Evolutionary conservation across 148 eudicot genomes (phyloP).

Genomic region (Heliosperma pusillum): DNA sequence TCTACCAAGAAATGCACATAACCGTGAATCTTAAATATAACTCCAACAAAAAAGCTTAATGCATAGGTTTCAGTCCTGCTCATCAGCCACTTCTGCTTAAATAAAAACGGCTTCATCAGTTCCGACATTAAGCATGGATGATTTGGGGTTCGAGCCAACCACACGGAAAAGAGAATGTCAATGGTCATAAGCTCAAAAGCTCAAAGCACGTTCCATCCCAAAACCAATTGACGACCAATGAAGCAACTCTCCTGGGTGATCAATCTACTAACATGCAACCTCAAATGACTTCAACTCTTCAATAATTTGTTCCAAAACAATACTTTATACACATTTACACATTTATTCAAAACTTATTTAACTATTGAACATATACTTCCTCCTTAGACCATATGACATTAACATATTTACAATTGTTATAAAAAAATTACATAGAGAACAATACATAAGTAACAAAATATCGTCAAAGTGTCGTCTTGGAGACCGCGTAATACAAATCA

Average conservation of each 20-base stretch:
- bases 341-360: background rate
- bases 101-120: too few relatives aligned
- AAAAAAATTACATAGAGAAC: too few relatives aligned
- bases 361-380: background rate
- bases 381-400: too few relatives aligned
- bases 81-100: too few relatives aligned
- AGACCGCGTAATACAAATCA: background rate
- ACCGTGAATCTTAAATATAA: background rate
- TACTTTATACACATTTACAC: too few relatives aligned
- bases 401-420: too few relatives aligned
- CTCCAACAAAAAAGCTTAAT: background rate
- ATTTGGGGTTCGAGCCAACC: too few relatives aligned
- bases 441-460: too few relatives aligned
- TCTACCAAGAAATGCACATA: background rate
- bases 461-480: too few relatives aligned
- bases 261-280: background rate
- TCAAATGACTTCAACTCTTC: background rate
- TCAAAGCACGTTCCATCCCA: background rate
- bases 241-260: background rate
- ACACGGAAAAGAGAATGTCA: background rate
- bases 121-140: too few relatives aligned
- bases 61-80: too few relatives aligned
- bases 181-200: background rate
- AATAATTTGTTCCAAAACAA: background rate
- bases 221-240: background rate